Conservation (phyloP, 345 rosid genomes). For the Anastatica hierochuntica region DNA sequence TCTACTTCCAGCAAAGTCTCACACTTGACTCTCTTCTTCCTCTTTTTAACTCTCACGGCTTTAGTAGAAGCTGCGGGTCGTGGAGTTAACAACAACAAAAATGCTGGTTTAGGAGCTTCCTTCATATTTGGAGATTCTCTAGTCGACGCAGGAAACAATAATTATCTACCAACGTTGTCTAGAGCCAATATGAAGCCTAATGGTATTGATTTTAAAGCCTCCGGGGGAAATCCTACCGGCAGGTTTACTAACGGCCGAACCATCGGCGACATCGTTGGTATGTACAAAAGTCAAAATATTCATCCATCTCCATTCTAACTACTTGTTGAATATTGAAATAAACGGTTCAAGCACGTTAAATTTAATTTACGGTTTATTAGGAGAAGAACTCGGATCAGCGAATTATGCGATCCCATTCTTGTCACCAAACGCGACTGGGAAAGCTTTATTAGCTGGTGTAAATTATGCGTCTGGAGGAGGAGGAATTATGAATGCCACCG, state of each 20-base stretch:
- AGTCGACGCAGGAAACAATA: slow-evolving; percentile 74
- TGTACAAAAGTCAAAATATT: neutral
- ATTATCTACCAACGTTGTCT: slow-evolving; percentile 52
- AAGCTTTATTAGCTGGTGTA: slow-evolving; percentile 46
- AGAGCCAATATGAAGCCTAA: slow-evolving; percentile 56
- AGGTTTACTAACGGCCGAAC: slow-evolving; percentile 77
- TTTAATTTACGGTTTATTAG: neutral
- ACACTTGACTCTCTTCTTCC: neutral
- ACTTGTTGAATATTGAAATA: neutral
- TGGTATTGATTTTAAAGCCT: slow-evolving; percentile 54
- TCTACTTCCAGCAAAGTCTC: neutral
- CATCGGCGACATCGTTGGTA: slow-evolving; percentile 62
- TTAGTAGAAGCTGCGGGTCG: slow-evolving; percentile 23
- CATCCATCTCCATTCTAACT: neutral
- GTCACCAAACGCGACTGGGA: slow-evolving; percentile 54
- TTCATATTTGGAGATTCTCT: slow-evolving; percentile 76
- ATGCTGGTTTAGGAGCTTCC: slow-evolving; percentile 35
- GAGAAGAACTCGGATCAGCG: slow-evolving; percentile 34
- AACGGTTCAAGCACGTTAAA: slow-evolving; percentile 13
- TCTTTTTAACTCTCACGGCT: neutral
- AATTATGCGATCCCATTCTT: slow-evolving; percentile 57
- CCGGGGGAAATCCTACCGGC: slow-evolving; percentile 53
- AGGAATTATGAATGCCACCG: slow-evolving; percentile 66
- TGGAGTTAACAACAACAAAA: slow-evolving; percentile 17
- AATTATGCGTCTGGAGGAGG: slow-evolving; percentile 82